A percentile compares a stretch with the other conserved stretches of the same genome.
Evolutionary conservation across 2,329 filamentous ascomycete species (phyloP).

Genomic region (Xylariaceae sp.): DNA sequence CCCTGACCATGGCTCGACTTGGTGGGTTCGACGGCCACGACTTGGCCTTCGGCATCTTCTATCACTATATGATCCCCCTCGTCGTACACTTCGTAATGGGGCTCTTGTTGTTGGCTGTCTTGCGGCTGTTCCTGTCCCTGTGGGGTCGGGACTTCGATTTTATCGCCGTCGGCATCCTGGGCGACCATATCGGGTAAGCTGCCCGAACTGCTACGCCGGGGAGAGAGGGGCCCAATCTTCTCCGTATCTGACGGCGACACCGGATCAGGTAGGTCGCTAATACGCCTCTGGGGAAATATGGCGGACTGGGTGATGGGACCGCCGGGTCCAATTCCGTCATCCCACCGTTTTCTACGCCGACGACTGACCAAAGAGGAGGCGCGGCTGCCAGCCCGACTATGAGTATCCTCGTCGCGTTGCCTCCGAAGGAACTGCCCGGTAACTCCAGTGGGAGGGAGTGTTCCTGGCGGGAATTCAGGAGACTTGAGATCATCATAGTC

Average conservation of each 20-base stretch:
- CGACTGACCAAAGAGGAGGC: slow-evolving; percentile 55
- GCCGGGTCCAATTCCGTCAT: slow-evolving; percentile 69
- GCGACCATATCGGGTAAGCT: slow-evolving; percentile 18
- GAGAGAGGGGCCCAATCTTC: slow-evolving; percentile 10
- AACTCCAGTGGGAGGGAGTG: slow-evolving; percentile 64
- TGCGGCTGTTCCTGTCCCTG: not conserved
- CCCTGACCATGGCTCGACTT: slow-evolving; percentile 22
- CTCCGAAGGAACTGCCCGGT: slow-evolving; percentile 75
- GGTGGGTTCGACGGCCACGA: slow-evolving; percentile 58
- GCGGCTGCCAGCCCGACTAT: slow-evolving; percentile 49
- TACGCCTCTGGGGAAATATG: slow-evolving; percentile 62
- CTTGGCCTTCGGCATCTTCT: slow-evolving; percentile 83
- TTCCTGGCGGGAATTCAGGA: slow-evolving; percentile 60
- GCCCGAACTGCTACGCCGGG: slow-evolving; percentile 23
- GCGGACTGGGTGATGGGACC: slow-evolving; percentile 88
- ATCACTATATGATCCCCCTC: slow-evolving; percentile 76
- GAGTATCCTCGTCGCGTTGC: slow-evolving; percentile 69
- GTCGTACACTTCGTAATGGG: slow-evolving; percentile 63
- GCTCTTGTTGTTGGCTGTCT: not conserved
- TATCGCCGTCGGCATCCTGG: slow-evolving; percentile 17
- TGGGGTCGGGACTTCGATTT: slow-evolving; percentile 20
- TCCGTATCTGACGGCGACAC: slow-evolving; percentile 25
- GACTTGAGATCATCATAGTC: slow-evolving; percentile 61
- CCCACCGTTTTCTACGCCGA: slow-evolving; percentile 62
- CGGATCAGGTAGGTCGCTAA: slow-evolving; percentile 30